Percentiles rank a stretch among this genome's conserved stretches.
These are phyloP conservation scores for Erigeron canadensis DNA, from an alignment of 129 eudicot genomes.

Conservation along the genomic window DNA sequence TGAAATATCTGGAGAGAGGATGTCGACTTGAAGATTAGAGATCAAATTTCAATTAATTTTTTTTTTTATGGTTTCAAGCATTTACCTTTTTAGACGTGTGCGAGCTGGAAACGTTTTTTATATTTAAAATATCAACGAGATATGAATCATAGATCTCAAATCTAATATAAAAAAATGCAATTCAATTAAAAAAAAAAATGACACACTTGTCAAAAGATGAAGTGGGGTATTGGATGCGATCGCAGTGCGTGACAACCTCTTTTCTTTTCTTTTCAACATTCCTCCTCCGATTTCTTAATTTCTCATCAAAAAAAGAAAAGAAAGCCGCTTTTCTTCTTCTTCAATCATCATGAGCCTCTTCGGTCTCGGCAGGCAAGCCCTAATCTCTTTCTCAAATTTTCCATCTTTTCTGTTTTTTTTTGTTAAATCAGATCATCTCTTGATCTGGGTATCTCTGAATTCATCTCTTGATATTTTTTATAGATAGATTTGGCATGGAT, in stretches of 20 bases:
- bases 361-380: conserved; percentile 87
- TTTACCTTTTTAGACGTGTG: too few relatives aligned
- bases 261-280: conserved; percentile 43
- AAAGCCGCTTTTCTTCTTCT: neutral
- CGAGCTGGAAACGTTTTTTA: too few relatives aligned
- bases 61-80: too few relatives aligned
- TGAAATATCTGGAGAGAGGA: too few relatives aligned
- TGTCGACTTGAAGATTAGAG: too few relatives aligned
- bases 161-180: neutral
- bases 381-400: neutral
- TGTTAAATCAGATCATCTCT: neutral
- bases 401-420: neutral
- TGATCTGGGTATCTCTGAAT: conserved; percentile 23
- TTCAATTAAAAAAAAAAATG: too few relatives aligned
- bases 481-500: neutral
- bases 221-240: conserved; percentile 37
- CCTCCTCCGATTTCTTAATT: conserved; percentile 12
- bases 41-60: too few relatives aligned
- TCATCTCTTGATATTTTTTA: too few relatives aligned
- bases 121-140: neutral
- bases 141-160: neutral
- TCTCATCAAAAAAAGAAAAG: neutral
- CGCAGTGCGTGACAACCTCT: conserved; percentile 51
- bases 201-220: neutral
- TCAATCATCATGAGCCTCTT: conserved; percentile 76